phyloP scores from a whole-genome alignment of 2,329 filamentous ascomycete species.

The Stagonosporopsis vannaccii region DNA sequence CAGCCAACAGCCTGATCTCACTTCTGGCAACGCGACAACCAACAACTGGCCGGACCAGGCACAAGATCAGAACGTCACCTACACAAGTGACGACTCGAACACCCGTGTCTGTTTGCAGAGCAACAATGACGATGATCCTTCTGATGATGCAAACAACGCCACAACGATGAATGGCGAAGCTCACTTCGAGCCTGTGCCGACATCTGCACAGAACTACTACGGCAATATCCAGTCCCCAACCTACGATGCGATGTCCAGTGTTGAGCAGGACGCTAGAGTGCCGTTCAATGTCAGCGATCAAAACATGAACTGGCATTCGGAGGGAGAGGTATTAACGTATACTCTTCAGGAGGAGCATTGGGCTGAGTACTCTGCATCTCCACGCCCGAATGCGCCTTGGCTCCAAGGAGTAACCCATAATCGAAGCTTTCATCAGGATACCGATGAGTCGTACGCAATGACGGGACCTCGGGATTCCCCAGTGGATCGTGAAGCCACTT shows the following conservation, averaged over 20 bases:
- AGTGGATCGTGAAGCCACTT: too few relatives aligned
- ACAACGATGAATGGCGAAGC: background rate
- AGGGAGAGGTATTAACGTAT: background rate
- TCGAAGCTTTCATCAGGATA: too few relatives aligned
- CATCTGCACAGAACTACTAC: background rate
- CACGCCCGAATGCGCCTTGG: too few relatives aligned
- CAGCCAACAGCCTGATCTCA: background rate
- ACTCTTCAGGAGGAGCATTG: too few relatives aligned
- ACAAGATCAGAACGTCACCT: background rate
- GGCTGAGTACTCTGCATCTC: too few relatives aligned
- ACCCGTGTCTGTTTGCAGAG: too few relatives aligned
- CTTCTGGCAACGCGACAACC: background rate
- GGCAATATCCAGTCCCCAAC: background rate
- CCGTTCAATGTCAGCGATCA: background rate
- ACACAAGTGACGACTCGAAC: background rate
- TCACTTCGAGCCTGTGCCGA: background rate
- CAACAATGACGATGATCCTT: background rate
- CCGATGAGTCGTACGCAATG: too few relatives aligned
- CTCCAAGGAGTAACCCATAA: too few relatives aligned
- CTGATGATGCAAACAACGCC: background rate
- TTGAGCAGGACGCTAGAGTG: background rate
- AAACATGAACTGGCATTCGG: background rate
- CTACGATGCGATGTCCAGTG: background rate
- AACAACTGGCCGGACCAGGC: background rate
- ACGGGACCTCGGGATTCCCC: too few relatives aligned